Base-by-base conservation (phyloP, 2,329 filamentous ascomycete species). In the Monosporascus sp. region DNA sequence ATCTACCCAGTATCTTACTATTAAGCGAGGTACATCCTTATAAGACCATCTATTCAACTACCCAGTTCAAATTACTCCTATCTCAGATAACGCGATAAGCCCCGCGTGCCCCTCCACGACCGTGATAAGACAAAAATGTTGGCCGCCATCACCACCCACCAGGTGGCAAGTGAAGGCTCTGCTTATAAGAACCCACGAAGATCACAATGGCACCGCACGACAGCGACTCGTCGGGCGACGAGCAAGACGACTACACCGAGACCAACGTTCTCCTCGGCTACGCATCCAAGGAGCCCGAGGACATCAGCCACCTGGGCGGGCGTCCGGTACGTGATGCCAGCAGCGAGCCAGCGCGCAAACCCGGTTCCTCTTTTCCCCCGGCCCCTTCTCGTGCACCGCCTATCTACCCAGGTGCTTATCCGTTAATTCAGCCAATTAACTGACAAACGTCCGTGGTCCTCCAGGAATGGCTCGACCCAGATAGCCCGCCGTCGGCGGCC, bases 201-300 rank as follows among this genome's bases (percentile, higher is more conserved):
- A 34, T 34, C 31, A 34, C 31, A 34, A 68, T 68, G 66, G 62
- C 62, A 15, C 59, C 63, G 4, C 95, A 96, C 73, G 90, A 96
- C 62, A 95, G 89, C 67, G 92, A 97, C 63, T 90, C 86, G 2
- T 93, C 89, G 0, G 84, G 78, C 27, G 88, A 83, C 44, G 85
- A 84, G 52, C 79, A 84, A 15, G 81, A 83, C 6, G 80, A 84
- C 47, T 90, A 84, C 56, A 87, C 85, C 18, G 86, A 90, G 69
- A 97, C 94, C 6, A 90, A 88, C 60, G 91, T 97, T 2, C 82
- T 97, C 2, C 80, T 99, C 14, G 94, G 94, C 5, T 99, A 96
- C 69, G 89, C 90, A 3, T 88, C 89, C 1, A 84, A 85, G 66
- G 89, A 96, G 51, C 74, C 84, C 15, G 87, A 85, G 51, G 86